Conservation (phyloP, 1,284 basidiomycete species). For the Omphalotus olearius region DNA sequence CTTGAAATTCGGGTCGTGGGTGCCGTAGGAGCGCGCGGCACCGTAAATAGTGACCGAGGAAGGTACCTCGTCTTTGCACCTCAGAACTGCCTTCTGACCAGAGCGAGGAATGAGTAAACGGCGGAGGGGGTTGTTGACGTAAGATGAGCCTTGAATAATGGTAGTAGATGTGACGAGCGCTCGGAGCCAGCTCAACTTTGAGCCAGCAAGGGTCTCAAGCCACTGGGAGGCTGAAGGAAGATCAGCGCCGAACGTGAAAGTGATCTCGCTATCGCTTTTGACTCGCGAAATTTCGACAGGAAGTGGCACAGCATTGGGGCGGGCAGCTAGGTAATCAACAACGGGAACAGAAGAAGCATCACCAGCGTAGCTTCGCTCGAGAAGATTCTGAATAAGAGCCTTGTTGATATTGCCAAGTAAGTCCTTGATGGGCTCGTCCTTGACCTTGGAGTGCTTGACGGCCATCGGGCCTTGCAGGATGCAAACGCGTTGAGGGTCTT, state of each 20-base stretch:
- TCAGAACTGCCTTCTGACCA: slow-evolving; percentile 74
- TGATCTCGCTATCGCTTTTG: slow-evolving; percentile 41
- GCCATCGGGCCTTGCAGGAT: slow-evolving; percentile 97
- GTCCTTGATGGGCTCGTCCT: slow-evolving; percentile 92
- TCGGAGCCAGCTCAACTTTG: slow-evolving; percentile 80
- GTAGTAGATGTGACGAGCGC: slow-evolving; percentile 82
- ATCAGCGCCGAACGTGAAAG: slow-evolving; percentile 51
- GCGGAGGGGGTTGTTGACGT: slow-evolving; percentile 87
- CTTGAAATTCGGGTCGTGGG: slow-evolving; percentile 76
- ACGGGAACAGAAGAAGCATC: slow-evolving; percentile 79
- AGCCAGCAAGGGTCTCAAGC: slow-evolving; percentile 84
- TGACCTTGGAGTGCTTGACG: slow-evolving; percentile 81
- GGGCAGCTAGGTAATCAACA: slow-evolving; percentile 82
- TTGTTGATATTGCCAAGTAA: slow-evolving; percentile 87
- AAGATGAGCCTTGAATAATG: slow-evolving; percentile 81
- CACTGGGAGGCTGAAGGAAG: slow-evolving; percentile 69
- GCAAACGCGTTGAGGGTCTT: slow-evolving; percentile 96
- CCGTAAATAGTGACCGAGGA: slow-evolving; percentile 67
- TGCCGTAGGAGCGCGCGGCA: slow-evolving; percentile 76
- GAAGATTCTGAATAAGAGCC: slow-evolving; percentile 73
- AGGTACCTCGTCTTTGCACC: slow-evolving; percentile 41
- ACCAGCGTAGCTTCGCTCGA: slow-evolving; percentile 79
- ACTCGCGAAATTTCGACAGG: slow-evolving; percentile 47
- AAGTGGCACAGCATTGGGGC: slow-evolving; percentile 34
- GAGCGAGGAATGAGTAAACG: slow-evolving; percentile 82